These are phyloP conservation scores for Pezicula carpinea DNA, from an alignment of 2,329 filamentous ascomycete genomes.

Conservation along the genomic window DNA sequence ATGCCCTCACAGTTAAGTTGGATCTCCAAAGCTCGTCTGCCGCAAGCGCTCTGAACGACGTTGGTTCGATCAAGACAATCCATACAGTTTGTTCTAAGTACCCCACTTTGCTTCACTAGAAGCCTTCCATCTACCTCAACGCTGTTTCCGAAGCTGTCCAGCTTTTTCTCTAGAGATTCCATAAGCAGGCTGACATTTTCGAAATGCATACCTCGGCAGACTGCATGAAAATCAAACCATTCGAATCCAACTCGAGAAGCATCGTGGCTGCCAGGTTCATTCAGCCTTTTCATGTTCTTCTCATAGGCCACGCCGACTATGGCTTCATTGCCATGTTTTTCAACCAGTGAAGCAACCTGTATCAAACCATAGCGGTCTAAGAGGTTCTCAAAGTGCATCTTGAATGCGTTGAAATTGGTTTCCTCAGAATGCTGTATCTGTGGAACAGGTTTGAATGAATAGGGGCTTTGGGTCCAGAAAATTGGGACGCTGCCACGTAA, in stretches of 20 bases:
- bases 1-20: slow-evolving; percentile 75
- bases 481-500: slow-evolving; percentile 86
- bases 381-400: slow-evolving; percentile 71
- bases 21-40: slow-evolving; percentile 72
- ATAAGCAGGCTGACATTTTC: slow-evolving; percentile 86
- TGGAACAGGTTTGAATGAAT: slow-evolving; percentile 84
- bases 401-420: slow-evolving; percentile 74
- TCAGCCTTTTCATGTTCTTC: slow-evolving; percentile 60
- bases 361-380: slow-evolving; percentile 67
- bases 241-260: slow-evolving; percentile 61
- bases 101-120: slow-evolving; percentile 57
- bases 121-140: slow-evolving; percentile 45
- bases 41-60: slow-evolving; percentile 90
- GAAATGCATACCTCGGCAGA: slow-evolving; percentile 95
- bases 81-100: slow-evolving; percentile 97
- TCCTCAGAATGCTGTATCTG: slow-evolving; percentile 75
- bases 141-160: slow-evolving; percentile 70
- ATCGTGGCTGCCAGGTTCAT: slow-evolving; percentile 52
- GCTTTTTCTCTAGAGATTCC: slow-evolving; percentile 59
- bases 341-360: slow-evolving; percentile 79
- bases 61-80: slow-evolving; percentile 96
- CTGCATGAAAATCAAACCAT: slow-evolving; percentile 96
- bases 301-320: slow-evolving; percentile 77
- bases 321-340: slow-evolving; percentile 79
- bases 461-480: slow-evolving; percentile 93